phyloP scores from a whole-genome alignment of 2,329 filamentous ascomycete species.

The Hansfordia pulvinata region DNA sequence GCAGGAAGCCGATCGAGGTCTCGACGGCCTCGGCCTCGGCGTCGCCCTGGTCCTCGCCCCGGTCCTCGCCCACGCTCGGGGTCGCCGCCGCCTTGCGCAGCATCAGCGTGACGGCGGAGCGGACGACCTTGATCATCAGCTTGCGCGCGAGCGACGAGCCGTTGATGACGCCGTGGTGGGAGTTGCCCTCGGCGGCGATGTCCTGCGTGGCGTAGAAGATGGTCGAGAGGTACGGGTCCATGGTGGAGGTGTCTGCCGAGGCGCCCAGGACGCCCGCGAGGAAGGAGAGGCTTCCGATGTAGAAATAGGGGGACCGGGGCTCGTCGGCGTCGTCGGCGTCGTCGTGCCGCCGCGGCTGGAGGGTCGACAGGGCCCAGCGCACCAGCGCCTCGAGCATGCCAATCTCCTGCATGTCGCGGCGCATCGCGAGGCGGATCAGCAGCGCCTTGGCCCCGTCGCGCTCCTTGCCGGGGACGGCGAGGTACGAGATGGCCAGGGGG shows the following conservation, averaged over 20 bases:
- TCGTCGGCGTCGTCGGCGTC: conserved; percentile 23
- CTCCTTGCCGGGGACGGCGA: conserved; percentile 71
- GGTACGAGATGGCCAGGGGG: conserved; percentile 55
- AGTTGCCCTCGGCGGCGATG: conserved; percentile 37
- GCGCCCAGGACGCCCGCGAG: conserved; percentile 58
- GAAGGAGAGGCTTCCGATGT: conserved; percentile 68
- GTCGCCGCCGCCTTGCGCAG: too few relatives aligned
- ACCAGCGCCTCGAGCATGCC: conserved; percentile 57
- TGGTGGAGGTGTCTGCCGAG: conserved; percentile 60
- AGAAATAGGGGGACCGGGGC: conserved; percentile 50
- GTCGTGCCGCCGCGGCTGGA: too few relatives aligned
- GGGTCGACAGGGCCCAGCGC: conserved; percentile 52
- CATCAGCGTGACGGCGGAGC: conserved; percentile 56
- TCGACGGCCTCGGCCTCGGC: conserved; percentile 50
- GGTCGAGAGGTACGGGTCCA: conserved; percentile 48
- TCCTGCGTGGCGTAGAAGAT: conserved; percentile 54
- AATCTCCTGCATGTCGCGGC: conserved; percentile 75
- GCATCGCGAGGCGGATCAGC: conserved; percentile 67
- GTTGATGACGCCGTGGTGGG: conserved; percentile 38
- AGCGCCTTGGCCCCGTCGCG: conserved; percentile 76
- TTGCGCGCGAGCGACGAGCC: conserved; percentile 73
- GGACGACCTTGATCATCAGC: conserved; percentile 70
- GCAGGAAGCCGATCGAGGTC: conserved; percentile 66
- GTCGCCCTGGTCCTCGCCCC: conserved; percentile 24
- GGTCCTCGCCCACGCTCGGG: too few relatives aligned